Conservation (phyloP, 768 basidiomycete species). For the Mycena venus region DNA sequence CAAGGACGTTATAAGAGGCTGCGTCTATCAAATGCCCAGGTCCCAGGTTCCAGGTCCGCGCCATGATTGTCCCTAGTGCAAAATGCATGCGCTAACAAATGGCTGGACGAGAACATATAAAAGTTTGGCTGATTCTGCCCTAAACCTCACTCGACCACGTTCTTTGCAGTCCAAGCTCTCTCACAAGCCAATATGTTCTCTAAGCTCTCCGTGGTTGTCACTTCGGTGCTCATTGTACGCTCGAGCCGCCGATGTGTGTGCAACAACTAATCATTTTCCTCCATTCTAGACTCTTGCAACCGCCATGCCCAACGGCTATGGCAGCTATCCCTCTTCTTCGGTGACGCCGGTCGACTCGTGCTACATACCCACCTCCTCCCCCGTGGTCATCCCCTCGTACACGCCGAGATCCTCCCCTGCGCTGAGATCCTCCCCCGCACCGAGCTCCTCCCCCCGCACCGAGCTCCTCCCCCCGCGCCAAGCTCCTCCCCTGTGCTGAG, state of each 20-base stretch:
- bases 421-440: background rate
- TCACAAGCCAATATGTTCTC: background rate
- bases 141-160: background rate
- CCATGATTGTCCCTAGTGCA: too few species aligned
- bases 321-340: background rate
- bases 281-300: background rate
- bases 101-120: slow-evolving; percentile 8
- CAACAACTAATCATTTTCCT: background rate
- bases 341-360: background rate
- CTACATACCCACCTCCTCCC: background rate
- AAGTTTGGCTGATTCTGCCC: background rate
- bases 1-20: too few species aligned
- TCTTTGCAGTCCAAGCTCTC: background rate
- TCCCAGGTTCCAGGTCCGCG: too few species aligned
- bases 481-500: too few species aligned
- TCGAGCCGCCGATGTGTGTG: background rate
- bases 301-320: background rate
- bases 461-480: too few species aligned
- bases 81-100: too few species aligned
- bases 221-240: slow-evolving; percentile 1
- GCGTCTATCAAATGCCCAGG: too few species aligned
- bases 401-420: background rate
- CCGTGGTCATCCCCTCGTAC: background rate
- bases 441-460: too few species aligned
- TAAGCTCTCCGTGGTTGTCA: background rate